Evolutionary conservation across 495 filamentous ascomycete species (phyloP), one percentile per base, ranked within the genome.

Genomic region (Xylaria longipes): DNA sequence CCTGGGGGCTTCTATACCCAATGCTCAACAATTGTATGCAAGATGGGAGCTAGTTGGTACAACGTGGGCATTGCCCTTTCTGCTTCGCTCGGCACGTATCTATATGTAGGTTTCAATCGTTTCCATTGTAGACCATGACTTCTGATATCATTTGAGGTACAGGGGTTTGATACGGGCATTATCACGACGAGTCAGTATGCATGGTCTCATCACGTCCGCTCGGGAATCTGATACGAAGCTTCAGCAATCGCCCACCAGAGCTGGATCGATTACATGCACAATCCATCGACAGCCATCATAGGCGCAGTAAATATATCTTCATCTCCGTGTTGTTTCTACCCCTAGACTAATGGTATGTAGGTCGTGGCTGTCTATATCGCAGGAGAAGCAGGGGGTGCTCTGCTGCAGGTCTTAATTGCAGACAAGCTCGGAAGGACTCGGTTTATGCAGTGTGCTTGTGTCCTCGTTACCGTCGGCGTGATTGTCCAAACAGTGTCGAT

Each of bases 151-250:
- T 56, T 43, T 33, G 35, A 14, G n/a, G 14, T 4, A 52, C 78
- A 88, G 87, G 87, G 87, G 12, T 89, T 87, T 72, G 87, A 88
- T 75, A 87, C 86, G 2, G 87, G 87, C 50, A 88, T 89, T 75
- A 86, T 85, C n/a, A 89, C 86, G 31, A 88, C 87, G 20, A 88
- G 87, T 88, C 67, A 83, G 86, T 83, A 22, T n/a, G n/a, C 12
- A 14, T 56, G 12, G 39, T 45, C 20, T 29, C 31, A 20, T 57
- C 64, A 54, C 1, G 37, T 9, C 22, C 11, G 46, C 20, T 54
- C 9, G 25, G 15, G 56, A 71, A 22, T 29, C 57, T 62, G 35
- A 43, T 22, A 54, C 14, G 56, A 69, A 68, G 15, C 35, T 27
- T 27, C 63, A 88, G 87, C 88, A 35, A 90, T 90, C 66, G 87